Evolutionary conservation across 2,329 filamentous ascomycete species (phyloP).

Genomic region (Colletotrichum tamarilloi): DNA sequence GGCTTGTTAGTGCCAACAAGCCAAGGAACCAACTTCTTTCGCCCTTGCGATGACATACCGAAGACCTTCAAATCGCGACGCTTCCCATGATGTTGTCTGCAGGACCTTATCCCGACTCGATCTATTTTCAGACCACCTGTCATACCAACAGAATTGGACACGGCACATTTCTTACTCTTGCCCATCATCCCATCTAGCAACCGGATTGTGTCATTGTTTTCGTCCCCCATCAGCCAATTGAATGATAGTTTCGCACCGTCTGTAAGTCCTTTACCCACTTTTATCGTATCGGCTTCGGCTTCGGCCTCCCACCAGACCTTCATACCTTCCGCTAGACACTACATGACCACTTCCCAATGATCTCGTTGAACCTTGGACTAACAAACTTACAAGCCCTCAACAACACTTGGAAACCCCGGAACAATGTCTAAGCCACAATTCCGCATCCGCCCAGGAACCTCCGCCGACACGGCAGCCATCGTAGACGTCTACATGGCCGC

Average conservation of each 20-base stretch:
- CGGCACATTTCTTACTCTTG: neutral
- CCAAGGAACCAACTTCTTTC: neutral
- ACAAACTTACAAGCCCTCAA: neutral
- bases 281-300: neutral
- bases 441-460: constrained; percentile 45
- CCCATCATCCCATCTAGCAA: neutral
- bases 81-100: neutral
- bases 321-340: neutral
- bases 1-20: neutral
- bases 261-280: neutral
- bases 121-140: no score
- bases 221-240: neutral
- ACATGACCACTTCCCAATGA: neutral
- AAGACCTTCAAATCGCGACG: neutral
- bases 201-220: neutral
- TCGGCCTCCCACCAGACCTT: neutral
- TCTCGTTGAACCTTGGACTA: no score
- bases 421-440: constrained; percentile 35
- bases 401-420: neutral
- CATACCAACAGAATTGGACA: no score
- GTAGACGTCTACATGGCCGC: constrained; percentile 43
- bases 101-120: neutral
- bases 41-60: constrained; percentile 1
- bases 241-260: neutral
- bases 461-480: constrained; percentile 43